Evolutionary conservation across 495 filamentous ascomycete genomes (phyloP).

Genomic region (Talaromyces adpressus): DNA sequence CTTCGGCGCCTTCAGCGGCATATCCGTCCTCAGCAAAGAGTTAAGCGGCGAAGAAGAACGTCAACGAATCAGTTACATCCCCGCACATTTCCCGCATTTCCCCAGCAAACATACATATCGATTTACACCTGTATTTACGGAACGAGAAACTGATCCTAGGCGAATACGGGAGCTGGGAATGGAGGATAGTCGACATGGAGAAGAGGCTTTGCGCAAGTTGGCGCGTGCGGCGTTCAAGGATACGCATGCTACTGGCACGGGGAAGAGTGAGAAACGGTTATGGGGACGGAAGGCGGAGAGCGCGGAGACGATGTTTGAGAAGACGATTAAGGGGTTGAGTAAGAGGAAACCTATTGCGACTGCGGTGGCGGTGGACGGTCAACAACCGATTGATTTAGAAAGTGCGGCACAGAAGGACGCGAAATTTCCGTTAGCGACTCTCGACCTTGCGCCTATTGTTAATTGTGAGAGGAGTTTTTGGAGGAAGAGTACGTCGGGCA

Average conservation of each 20-base stretch:
- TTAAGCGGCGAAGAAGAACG: slow-evolving; percentile 47
- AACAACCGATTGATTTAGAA: slow-evolving; percentile 27
- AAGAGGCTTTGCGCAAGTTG: slow-evolving; percentile 65
- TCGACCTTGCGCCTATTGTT: slow-evolving; percentile 41
- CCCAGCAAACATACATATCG: slow-evolving; percentile 70
- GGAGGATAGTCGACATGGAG: slow-evolving; percentile 64
- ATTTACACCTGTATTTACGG: slow-evolving; percentile 56
- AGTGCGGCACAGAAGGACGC: slow-evolving; percentile 20
- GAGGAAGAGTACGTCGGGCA: slow-evolving; percentile 24
- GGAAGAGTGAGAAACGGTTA: slow-evolving; percentile 33
- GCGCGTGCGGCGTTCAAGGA: slow-evolving; percentile 45
- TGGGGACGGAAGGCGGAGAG: slow-evolving; percentile 37
- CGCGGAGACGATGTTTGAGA: slow-evolving; percentile 45
- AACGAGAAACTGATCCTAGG: slow-evolving; percentile 60
- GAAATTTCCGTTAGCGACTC: slow-evolving; percentile 22
- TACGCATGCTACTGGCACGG: slow-evolving; percentile 25
- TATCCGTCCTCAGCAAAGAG: slow-evolving; percentile 44
- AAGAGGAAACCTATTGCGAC: slow-evolving; percentile 25
- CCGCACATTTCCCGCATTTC: slow-evolving; percentile 60
- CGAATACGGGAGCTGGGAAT: slow-evolving; percentile 67
- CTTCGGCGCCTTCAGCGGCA: slow-evolving; percentile 22
- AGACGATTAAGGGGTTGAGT: slow-evolving; percentile 31
- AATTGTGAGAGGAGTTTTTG: slow-evolving; percentile 41
- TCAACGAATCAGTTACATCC: slow-evolving; percentile 47
- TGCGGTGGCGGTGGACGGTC: slow-evolving; percentile 10